Evolutionary conservation across 225 moss, liverwort and hornwort species (phyloP), one percentile per base, ranked within the genome.

Genomic region (Rhytidiadelphus loreus): DNA sequence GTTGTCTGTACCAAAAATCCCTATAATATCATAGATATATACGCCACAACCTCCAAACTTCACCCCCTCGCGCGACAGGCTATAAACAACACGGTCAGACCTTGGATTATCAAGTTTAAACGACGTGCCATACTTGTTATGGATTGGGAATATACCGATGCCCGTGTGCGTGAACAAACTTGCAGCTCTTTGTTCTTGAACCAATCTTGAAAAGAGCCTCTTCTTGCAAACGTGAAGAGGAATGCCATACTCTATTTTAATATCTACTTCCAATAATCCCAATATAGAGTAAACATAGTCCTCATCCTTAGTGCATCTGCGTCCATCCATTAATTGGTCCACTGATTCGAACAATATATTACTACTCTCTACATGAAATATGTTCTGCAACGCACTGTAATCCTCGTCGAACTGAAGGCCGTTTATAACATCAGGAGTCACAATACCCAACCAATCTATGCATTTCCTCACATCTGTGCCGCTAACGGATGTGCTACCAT

Each of bases 351-450:
- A 32, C 11, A 33, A 21, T 33, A 75, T 33, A 48, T 32, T 74
- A 33, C 2, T 52, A 22, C 3, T 52, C 33, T 52, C 13, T 22
- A 3, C 33, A 12, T 5, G 52, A 52, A 75, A 52, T 8, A 75
- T 22, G 1, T 8, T 75, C 0, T 5, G 8, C 21, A 75, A 21
- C 3, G 1, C 0, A 5, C 3, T 33, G 8, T 50, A 75, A 50
- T 75, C 52, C 1, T 52, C 13, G 6, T 75, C 75, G 0, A 4
- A 21, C 20, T 52, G 8, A 50, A 75, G 52, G 21, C 75, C 33
- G 8, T 75, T 52, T 0, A 33, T 0, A 75, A 52, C 19, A 75
- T 75, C 33, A 75, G 33, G 33, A 33, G 0, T 21, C 8, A 52
- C 13, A 33, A 0, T 33, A 33, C 33, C 75, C 75, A 75, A 75